Evolutionary conservation across 139 green algal genomes (phyloP).

Genomic region (Asterochloris sp.): DNA sequence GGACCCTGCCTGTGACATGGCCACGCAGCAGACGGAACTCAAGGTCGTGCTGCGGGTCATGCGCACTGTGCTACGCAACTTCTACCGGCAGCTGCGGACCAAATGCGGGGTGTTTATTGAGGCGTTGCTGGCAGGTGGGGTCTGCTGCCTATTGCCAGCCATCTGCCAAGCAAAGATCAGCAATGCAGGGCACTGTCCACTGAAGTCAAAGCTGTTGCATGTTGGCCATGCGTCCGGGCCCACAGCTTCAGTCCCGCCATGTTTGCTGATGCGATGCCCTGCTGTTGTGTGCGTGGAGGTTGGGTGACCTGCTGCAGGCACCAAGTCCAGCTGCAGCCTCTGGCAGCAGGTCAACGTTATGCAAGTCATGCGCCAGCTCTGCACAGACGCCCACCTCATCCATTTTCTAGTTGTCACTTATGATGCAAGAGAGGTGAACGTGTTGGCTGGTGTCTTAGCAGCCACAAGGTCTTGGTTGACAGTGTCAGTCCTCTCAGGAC

Average conservation of each 20-base stretch:
- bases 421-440: slow-evolving; percentile 32
- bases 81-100: slow-evolving; percentile 26
- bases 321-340: slow-evolving; percentile 13
- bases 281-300: neutral
- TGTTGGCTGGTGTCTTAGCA: neutral
- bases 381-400: slow-evolving; percentile 36
- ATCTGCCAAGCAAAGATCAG: neutral
- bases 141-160: neutral
- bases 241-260: too few species aligned
- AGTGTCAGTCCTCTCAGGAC: neutral
- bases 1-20: slow-evolving; percentile 25
- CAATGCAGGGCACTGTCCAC: neutral
- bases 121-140: slow-evolving; percentile 20
- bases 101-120: slow-evolving; percentile 34
- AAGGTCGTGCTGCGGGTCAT: slow-evolving; percentile 20
- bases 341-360: slow-evolving; percentile 44
- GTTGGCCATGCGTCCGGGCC: neutral
- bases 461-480: neutral
- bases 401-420: slow-evolving; percentile 49
- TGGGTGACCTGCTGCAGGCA: slow-evolving; percentile 18
- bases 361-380: slow-evolving; percentile 45
- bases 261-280: neutral
- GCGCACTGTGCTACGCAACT: slow-evolving; percentile 23
- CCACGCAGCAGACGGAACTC: slow-evolving; percentile 20
- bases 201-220: neutral